These are phyloP conservation scores for Lasiosphaeriaceae sp. DNA, from an alignment of 495 filamentous ascomycete genomes.

Conservation along the genomic window DNA sequence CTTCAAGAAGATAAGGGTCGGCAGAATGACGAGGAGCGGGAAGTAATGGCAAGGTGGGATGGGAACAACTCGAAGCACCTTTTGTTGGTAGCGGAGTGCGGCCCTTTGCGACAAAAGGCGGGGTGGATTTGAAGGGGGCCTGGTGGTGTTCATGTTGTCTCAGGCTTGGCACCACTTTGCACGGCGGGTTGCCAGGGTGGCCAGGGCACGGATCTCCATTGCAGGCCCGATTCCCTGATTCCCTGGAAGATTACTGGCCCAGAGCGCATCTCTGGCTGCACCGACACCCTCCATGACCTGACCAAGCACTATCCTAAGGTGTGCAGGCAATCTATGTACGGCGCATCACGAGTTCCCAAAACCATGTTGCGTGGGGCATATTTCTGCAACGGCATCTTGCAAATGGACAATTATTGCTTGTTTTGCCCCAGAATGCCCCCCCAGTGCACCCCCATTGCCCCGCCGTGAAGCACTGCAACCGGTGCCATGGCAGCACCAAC, in stretches of 20 bases:
- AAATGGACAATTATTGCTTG: background rate
- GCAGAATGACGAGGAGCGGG: slow-evolving; percentile 3
- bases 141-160: background rate
- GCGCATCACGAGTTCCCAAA: slow-evolving; percentile 15
- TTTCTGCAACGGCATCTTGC: slow-evolving; percentile 4
- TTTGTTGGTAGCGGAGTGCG: slow-evolving; percentile 1
- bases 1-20: background rate
- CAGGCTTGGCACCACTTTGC: background rate
- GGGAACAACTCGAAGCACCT: background rate
- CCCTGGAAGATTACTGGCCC: background rate
- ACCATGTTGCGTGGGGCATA: slow-evolving; percentile 1
- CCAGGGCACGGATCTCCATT: slow-evolving; percentile 11
- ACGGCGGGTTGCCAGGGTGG: too few relatives aligned
- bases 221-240: background rate
- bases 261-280: background rate
- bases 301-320: slow-evolving; percentile 1
- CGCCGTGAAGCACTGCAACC: too few relatives aligned
- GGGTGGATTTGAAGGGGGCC: background rate
- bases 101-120: background rate
- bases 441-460: too few relatives aligned
- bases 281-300: background rate
- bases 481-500: too few relatives aligned
- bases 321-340: slow-evolving; percentile 17
- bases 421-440: background rate
- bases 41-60: background rate